A percentile compares a stretch with the other conserved stretches of the same genome.
phyloP scores from a whole-genome alignment of 2,329 filamentous ascomycete species.

The Talaromyces sp. region DNA sequence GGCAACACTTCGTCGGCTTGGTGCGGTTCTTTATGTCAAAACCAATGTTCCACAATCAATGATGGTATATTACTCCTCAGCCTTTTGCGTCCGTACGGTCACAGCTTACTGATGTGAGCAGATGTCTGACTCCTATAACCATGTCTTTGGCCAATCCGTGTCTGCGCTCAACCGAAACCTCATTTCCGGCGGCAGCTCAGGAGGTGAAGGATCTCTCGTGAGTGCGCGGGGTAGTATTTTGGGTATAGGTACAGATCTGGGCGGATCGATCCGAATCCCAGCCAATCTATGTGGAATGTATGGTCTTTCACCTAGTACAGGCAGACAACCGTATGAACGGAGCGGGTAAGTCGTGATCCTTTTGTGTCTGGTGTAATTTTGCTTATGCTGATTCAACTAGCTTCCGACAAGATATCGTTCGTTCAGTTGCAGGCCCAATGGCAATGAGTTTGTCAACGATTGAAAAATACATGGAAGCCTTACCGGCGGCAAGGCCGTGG shows the following conservation, averaged over 20 bases:
- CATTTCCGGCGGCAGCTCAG: constrained; percentile 62
- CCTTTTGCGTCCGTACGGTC: constrained; percentile 42
- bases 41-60: constrained; percentile 60
- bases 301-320: constrained; percentile 38
- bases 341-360: constrained; percentile 26
- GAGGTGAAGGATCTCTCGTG: constrained; percentile 62
- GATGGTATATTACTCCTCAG: constrained; percentile 56
- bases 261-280: constrained; percentile 40
- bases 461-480: constrained; percentile 33
- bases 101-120: constrained; percentile 31
- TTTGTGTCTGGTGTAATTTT: background rate
- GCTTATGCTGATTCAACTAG: constrained; percentile 19
- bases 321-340: constrained; percentile 36
- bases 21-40: constrained; percentile 56
- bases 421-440: constrained; percentile 30
- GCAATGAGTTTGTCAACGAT: constrained; percentile 26
- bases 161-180: constrained; percentile 62
- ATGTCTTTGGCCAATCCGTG: constrained; percentile 60
- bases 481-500: constrained; percentile 33
- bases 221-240: constrained; percentile 57
- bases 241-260: constrained; percentile 63
- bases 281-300: constrained; percentile 31
- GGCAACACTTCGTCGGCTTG: constrained; percentile 23
- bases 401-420: constrained; percentile 28
- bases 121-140: constrained; percentile 56